phyloP scores from a whole-genome alignment of 306 rosid genomes.

The Sicyos baderoa region DNA sequence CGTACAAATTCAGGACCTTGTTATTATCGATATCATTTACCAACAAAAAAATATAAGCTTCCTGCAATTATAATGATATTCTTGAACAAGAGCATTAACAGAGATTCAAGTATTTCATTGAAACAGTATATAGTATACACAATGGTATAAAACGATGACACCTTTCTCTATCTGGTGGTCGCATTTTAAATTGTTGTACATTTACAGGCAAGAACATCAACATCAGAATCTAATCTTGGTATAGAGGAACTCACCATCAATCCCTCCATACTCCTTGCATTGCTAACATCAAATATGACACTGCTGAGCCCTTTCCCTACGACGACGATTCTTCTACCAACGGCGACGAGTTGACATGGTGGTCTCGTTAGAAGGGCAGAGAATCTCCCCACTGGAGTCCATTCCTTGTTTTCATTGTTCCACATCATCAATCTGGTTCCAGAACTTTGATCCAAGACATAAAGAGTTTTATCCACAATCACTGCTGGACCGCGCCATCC shows the following conservation, averaged over 20 bases:
- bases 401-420: constrained; percentile 47
- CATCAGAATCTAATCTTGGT: constrained; percentile 41
- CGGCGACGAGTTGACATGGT: constrained; percentile 63
- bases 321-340: constrained; percentile 56
- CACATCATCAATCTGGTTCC: constrained; percentile 74
- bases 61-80: not conserved
- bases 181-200: constrained; percentile 40
- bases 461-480: constrained; percentile 50
- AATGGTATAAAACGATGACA: not conserved
- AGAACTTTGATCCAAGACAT: constrained; percentile 60
- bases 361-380: constrained; percentile 73
- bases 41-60: too few relatives aligned
- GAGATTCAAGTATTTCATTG: not conserved
- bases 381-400: constrained; percentile 67
- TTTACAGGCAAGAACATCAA: constrained; percentile 64
- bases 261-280: constrained; percentile 40
- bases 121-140: not conserved
- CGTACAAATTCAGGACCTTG: not conserved
- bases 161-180: not conserved
- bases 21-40: not conserved
- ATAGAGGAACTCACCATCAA: constrained; percentile 62
- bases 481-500: constrained; percentile 93
- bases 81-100: not conserved
- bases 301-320: constrained; percentile 80
- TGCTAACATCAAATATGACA: constrained; percentile 59